phyloP scores from a whole-genome alignment of 2,329 filamentous ascomycete genomes.

The Phyllosticta citriasiana region DNA sequence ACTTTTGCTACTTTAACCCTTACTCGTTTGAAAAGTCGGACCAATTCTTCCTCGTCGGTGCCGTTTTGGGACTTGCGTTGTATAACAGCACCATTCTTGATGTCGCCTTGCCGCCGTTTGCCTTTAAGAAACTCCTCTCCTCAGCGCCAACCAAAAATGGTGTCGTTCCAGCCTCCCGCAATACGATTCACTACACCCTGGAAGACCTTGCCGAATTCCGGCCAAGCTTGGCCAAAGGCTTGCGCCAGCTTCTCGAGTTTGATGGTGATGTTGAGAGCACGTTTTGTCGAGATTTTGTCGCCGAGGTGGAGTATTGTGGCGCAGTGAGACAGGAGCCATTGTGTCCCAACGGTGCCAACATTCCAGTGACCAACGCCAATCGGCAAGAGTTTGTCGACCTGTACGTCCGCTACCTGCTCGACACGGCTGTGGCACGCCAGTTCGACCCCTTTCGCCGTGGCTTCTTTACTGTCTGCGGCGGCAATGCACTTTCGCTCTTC shows the following conservation, averaged over 20 bases:
- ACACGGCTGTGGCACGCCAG: constrained; percentile 66
- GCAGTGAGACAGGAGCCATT: constrained; percentile 57
- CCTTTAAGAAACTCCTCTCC: constrained; percentile 78
- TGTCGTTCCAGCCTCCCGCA: constrained; percentile 41
- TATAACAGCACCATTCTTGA: constrained; percentile 93
- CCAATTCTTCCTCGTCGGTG: constrained; percentile 83
- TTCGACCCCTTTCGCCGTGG: constrained; percentile 92
- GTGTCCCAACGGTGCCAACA: constrained; percentile 46
- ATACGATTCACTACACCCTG: constrained; percentile 40
- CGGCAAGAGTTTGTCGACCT: constrained; percentile 77
- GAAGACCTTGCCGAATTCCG: constrained; percentile 77
- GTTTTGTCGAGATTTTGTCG: constrained; percentile 74
- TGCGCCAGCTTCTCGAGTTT: constrained; percentile 68
- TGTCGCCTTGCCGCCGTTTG: constrained; percentile 76
- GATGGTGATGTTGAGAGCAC: constrained; percentile 73
- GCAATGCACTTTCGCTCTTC: constrained; percentile 79
- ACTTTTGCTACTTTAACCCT: constrained; percentile 88
- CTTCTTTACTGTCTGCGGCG: constrained; percentile 85
- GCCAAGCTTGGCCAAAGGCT: constrained; percentile 63
- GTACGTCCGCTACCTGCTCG: constrained; percentile 71
- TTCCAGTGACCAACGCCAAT: constrained; percentile 57
- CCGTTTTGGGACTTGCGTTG: constrained; percentile 79
- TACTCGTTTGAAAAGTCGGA: constrained; percentile 83
- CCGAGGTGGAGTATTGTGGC: constrained; percentile 69
- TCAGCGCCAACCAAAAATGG: constrained; percentile 49